Percentiles rank a stretch among this genome's conserved stretches.
Conservation (phyloP, 2,329 filamentous ascomycete genomes). For the Colletotrichum nymphaeae region DNA sequence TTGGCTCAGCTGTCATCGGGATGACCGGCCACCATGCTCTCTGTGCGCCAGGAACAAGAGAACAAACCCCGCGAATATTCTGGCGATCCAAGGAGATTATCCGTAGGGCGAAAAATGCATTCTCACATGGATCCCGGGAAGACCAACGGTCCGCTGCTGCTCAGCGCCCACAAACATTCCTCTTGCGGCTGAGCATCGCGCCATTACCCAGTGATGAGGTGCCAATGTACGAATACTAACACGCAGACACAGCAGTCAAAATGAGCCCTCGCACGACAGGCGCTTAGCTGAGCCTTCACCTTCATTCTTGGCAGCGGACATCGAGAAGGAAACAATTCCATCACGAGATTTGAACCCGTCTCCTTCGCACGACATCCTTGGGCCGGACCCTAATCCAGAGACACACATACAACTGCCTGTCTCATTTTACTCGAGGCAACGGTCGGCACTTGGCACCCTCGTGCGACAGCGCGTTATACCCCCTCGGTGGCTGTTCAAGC, state of each 20-base stretch:
- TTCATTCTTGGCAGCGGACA: neutral
- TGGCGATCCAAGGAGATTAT: constrained; percentile 12
- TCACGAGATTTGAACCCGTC: neutral
- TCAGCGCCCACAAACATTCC: neutral
- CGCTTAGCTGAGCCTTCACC: neutral
- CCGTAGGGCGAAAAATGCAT: neutral
- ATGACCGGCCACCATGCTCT: neutral
- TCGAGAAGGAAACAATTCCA: neutral
- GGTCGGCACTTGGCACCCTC: constrained; percentile 10
- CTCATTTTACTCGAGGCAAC: constrained; percentile 29
- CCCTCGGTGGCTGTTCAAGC: constrained; percentile 2
- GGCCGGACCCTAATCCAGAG: neutral
- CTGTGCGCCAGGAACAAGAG: constrained; percentile 2
- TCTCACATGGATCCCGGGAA: constrained; percentile 6
- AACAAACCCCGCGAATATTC: constrained; percentile 1
- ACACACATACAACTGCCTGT: neutral
- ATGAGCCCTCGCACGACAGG: constrained; percentile 19
- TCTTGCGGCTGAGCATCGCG: neutral
- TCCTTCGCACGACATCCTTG: constrained; percentile 18
- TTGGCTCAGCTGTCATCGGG: neutral
- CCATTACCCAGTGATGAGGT: neutral
- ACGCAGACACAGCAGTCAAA: constrained; percentile 8
- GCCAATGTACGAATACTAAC: neutral
- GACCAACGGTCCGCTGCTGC: neutral
- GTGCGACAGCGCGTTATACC: constrained; percentile 18